Conservation (phyloP, 1,284 basidiomycete species). For the Fistulina hepatica region DNA sequence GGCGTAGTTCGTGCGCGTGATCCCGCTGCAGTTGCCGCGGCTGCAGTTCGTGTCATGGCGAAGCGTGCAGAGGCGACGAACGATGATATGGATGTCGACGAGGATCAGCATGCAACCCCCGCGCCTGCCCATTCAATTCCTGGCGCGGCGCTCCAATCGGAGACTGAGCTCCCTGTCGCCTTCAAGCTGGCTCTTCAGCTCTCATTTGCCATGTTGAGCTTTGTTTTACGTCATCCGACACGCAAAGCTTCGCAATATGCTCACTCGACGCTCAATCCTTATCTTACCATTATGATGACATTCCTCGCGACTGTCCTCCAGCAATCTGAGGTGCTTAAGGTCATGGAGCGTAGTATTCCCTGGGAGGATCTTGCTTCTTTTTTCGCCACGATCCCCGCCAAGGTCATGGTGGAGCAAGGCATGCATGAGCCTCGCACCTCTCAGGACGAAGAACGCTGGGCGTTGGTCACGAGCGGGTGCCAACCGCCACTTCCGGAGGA, state of each 20-base stretch:
- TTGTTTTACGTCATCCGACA: slow-evolving; percentile 57
- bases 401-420: slow-evolving; percentile 38
- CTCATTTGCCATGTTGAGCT: slow-evolving; percentile 68
- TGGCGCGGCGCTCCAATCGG: slow-evolving; percentile 18
- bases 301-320: slow-evolving; percentile 75
- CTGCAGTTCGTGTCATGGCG: slow-evolving; percentile 35
- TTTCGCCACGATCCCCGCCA: slow-evolving; percentile 51
- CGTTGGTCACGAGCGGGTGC: slow-evolving; percentile 52
- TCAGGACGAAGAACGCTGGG: slow-evolving; percentile 33
- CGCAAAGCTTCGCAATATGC: slow-evolving; percentile 48
- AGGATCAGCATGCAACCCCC: too few species aligned
- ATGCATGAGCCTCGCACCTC: slow-evolving; percentile 19
- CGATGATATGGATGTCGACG: slow-evolving; percentile 65
- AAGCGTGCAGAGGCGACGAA: slow-evolving; percentile 34
- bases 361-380: slow-evolving; percentile 72
- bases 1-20: slow-evolving; percentile 34
- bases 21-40: slow-evolving; percentile 19
- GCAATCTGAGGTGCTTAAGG: slow-evolving; percentile 44
- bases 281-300: slow-evolving; percentile 78
- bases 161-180: slow-evolving; percentile 44
- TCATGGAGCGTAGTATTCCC: slow-evolving; percentile 71
- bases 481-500: slow-evolving; percentile 82
- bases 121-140: too few species aligned
- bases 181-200: slow-evolving; percentile 72
- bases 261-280: slow-evolving; percentile 67